Evolutionary conservation across 2,329 filamentous ascomycete species (phyloP).

Genomic region (Plectosphaerella plurivora): DNA sequence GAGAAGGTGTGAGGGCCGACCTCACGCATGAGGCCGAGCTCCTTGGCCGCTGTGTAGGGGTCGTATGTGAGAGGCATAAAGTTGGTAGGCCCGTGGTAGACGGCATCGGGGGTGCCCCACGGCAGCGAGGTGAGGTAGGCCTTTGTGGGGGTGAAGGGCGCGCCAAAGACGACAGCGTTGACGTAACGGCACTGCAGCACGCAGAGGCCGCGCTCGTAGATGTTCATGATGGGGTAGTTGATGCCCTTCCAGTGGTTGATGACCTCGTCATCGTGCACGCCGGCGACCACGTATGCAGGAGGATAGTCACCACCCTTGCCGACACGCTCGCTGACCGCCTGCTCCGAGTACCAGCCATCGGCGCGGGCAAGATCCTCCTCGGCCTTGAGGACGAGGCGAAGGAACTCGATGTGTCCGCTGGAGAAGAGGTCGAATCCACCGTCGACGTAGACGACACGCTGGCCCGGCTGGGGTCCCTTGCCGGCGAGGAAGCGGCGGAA

Average conservation of each 20-base stretch:
- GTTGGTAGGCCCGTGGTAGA: conserved; percentile 94
- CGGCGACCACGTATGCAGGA: conserved; percentile 84
- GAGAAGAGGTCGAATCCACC: conserved; percentile 97
- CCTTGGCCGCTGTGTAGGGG: conserved; percentile 75
- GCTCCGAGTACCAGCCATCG: conserved; percentile 70
- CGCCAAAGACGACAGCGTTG: conserved; percentile 81
- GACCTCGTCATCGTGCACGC: conserved; percentile 89
- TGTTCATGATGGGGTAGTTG: conserved; percentile 99
- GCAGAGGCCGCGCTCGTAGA: conserved; percentile 91
- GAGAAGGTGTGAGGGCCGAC: conserved; percentile 74
- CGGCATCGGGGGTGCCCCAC: conserved; percentile 67
- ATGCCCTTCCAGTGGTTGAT: conserved; percentile 97
- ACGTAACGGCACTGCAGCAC: conserved; percentile 94
- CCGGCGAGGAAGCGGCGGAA: conserved; percentile 70
- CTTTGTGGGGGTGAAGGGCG: conserved; percentile 80
- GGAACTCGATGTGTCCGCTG: conserved; percentile 93
- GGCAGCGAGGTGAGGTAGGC: conserved; percentile 73
- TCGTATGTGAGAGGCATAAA: conserved; percentile 81
- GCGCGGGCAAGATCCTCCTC: conserved; percentile 66
- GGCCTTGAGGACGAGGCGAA: conserved; percentile 66
- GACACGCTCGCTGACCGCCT: conserved; percentile 58
- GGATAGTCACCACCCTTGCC: conserved; percentile 68
- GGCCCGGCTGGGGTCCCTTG: conserved; percentile 66
- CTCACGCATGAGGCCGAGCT: conserved; percentile 78
- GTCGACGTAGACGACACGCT: conserved; percentile 90